Base-by-base conservation (phyloP, 306 rosid species). In the Cucurbita maxima region DNA sequence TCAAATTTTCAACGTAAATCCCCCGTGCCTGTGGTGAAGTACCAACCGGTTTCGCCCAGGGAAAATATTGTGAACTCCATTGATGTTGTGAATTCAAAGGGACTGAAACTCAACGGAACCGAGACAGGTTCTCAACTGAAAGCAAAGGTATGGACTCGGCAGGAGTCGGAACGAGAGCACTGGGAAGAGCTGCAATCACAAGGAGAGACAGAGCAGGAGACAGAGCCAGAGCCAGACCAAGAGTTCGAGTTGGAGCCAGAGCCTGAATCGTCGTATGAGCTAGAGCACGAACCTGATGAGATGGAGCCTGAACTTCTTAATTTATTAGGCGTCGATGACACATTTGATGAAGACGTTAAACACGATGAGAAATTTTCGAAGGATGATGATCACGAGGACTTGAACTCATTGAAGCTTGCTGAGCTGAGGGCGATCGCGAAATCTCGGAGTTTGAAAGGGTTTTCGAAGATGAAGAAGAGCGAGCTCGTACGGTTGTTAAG, bases 341-440 rank as follows among this genome's bases (percentile, higher is more conserved):
- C 63, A 53, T 72, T 54, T 57, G 78, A 82, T 0, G 75, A 79
- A 20, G 84, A 77, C 51, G 73, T 76, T 40, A 82, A 37, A 58
- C 88, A 77, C 14, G 79, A 76, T 76, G 72, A 71, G 75, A 59
- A 69, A 25, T 64, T 44, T 5, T 75, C 58, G 50, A 91, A 80
- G 41, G 77, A 71, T 4, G 79, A 59, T 73, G 91, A 94, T 76
- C 81, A 75, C 2, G 79, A 67, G 76, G 90, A 94, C 76, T 86
- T 89, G 81, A 85, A 80, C 77, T 82, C 85, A 15, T 72, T 85
- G 79, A 94, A 94, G 81, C 78, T 94, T 19, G 43, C 88, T 15
- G 97, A 94, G 72, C 87, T 94, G 74, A 85, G 92, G 85, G 88
- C 87, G 61, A 81, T 91, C 14, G 99, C 99, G 1, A 94, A 94